These are phyloP conservation scores for Verticillium albo-atrum DNA, from an alignment of 2,329 filamentous ascomycete species.

Conservation along the genomic window DNA sequence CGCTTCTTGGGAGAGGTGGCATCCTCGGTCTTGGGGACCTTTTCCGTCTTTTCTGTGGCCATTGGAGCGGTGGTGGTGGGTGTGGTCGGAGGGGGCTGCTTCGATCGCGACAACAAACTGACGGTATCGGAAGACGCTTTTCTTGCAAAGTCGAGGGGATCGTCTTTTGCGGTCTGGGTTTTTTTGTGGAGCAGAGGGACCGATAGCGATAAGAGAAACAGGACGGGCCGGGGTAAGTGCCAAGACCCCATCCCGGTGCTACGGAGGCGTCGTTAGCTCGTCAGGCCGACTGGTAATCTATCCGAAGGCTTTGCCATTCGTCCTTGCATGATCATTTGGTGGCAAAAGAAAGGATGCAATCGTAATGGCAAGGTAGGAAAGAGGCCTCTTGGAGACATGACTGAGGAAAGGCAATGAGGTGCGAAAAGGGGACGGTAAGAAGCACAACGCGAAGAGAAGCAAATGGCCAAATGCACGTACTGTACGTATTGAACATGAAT, in stretches of 20 bases:
- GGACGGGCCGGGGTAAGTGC: not conserved
- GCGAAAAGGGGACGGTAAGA: not conserved
- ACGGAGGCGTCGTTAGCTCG: not conserved
- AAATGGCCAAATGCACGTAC: too few relatives aligned
- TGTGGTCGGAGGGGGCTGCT: not conserved
- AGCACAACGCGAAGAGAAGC: not conserved
- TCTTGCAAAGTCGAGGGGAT: not conserved
- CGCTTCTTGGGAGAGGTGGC: slow-evolving; percentile 57
- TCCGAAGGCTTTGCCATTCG: not conserved
- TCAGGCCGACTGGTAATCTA: not conserved
- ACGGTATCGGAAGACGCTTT: not conserved
- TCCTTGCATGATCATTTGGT: not conserved
- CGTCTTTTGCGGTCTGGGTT: not conserved
- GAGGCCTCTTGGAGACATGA: not conserved
- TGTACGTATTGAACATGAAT: too few relatives aligned
- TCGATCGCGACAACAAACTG: not conserved
- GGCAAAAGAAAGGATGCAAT: not conserved
- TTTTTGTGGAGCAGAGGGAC: not conserved
- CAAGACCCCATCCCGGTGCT: not conserved
- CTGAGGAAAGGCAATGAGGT: too few relatives aligned
- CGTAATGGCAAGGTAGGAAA: not conserved
- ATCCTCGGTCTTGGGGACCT: not conserved
- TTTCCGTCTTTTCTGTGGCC: not conserved
- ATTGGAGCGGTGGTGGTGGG: not conserved
- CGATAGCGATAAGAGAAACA: slow-evolving; percentile 3